Evolutionary conservation across 2,329 filamentous ascomycete genomes (phyloP).

Genomic region (Myriosclerotinia scirpicola): DNA sequence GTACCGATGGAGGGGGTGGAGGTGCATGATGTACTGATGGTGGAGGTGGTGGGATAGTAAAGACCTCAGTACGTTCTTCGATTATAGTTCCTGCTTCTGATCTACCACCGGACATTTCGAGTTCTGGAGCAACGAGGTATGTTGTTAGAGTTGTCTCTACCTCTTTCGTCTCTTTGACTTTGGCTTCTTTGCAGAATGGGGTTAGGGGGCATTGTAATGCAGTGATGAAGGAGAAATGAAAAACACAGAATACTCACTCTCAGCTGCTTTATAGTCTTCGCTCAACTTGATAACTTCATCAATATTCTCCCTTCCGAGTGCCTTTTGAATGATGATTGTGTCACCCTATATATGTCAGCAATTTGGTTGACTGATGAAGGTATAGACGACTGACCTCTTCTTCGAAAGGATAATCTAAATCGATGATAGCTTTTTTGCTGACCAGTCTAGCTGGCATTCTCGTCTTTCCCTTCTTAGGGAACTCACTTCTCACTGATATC

Average conservation of each 20-base stretch:
- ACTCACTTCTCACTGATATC: constrained; percentile 57
- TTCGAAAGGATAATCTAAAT: constrained; percentile 81
- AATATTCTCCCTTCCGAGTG: constrained; percentile 86
- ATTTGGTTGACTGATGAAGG: not conserved
- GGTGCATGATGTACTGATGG: constrained; percentile 24
- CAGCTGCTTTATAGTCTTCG: constrained; percentile 64
- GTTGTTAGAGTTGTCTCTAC: constrained; percentile 34
- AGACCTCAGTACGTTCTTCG: constrained; percentile 52
- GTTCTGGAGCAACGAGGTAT: constrained; percentile 33
- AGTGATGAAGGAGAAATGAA: constrained; percentile 5
- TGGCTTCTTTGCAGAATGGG: constrained; percentile 24
- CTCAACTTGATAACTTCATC: constrained; percentile 84
- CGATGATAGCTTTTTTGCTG: constrained; percentile 75
- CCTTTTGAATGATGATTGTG: constrained; percentile 77
- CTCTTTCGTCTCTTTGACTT: constrained; percentile 16
- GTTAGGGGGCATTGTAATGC: constrained; percentile 26
- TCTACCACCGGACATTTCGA: constrained; percentile 44
- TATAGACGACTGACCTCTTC: constrained; percentile 65
- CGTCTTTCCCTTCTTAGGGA: constrained; percentile 84
- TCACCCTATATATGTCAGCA: constrained; percentile 60
- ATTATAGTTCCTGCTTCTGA: constrained; percentile 50
- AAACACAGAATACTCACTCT: constrained; percentile 46
- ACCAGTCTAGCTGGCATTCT: constrained; percentile 80
- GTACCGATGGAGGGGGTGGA: constrained; percentile 32
- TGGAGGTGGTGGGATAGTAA: constrained; percentile 38